Conservation (phyloP, 2,329 filamentous ascomycete genomes). For the Aspergillus glaucus region DNA sequence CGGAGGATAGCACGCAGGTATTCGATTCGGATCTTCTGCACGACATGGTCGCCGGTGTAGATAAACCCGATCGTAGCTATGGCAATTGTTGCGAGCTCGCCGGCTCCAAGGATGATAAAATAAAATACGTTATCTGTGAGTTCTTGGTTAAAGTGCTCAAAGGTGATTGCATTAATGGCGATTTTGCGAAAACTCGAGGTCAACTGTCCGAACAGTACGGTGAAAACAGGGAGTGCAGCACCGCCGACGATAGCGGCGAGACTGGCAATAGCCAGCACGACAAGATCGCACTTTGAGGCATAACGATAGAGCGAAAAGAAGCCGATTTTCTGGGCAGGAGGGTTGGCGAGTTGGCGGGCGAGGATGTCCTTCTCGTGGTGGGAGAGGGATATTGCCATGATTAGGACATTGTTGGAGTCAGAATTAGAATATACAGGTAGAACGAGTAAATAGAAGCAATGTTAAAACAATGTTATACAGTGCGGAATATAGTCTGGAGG, state of each 20-base stretch:
- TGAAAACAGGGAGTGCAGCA: slow-evolving; percentile 70
- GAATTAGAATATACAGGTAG: too few species aligned
- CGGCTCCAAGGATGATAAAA: slow-evolving; percentile 75
- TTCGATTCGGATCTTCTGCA: slow-evolving; percentile 66
- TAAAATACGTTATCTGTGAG: slow-evolving; percentile 64
- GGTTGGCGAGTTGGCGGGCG: slow-evolving; percentile 58
- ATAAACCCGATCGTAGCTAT: slow-evolving; percentile 80
- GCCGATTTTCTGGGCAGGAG: slow-evolving; percentile 52
- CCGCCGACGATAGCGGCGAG: slow-evolving; percentile 63
- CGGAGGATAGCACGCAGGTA: slow-evolving; percentile 76
- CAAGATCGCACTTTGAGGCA: slow-evolving; percentile 55
- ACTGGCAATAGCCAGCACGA: slow-evolving; percentile 53
- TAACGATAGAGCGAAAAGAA: slow-evolving; percentile 61
- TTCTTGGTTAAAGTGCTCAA: slow-evolving; percentile 51
- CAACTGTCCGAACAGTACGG: slow-evolving; percentile 66
- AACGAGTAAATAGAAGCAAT: too few species aligned
- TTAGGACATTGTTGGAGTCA: background rate
- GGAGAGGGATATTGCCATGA: background rate
- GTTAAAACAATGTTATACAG: too few species aligned
- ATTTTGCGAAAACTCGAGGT: slow-evolving; percentile 64
- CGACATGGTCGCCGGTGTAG: slow-evolving; percentile 71
- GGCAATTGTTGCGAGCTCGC: slow-evolving; percentile 67
- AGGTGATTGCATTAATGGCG: slow-evolving; percentile 44
- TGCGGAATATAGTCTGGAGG: too few species aligned
- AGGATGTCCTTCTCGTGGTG: slow-evolving; percentile 53